phyloP scores from a whole-genome alignment of 2,329 filamentous ascomycete genomes.

The Ceratocystis ficicola region DNA sequence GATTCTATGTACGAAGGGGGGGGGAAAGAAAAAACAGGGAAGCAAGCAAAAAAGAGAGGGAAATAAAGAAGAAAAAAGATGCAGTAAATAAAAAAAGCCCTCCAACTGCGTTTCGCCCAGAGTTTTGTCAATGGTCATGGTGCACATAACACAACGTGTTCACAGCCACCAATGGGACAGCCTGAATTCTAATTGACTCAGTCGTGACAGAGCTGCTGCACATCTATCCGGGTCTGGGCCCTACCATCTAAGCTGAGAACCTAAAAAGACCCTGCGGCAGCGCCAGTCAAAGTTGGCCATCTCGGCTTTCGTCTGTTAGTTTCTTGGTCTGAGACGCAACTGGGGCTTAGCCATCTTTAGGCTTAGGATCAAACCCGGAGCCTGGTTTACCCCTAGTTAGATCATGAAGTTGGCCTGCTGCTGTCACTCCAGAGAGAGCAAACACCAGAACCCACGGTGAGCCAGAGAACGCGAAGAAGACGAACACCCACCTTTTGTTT shows the following conservation, averaged over 20 bases:
- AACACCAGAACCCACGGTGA: background rate
- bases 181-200: background rate
- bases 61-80: background rate
- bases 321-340: background rate
- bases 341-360: background rate
- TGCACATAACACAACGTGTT: slow-evolving; percentile 5
- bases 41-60: background rate
- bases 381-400: too few species aligned
- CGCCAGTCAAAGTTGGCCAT: slow-evolving; percentile 6
- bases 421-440: background rate
- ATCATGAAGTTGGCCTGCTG: background rate
- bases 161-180: background rate
- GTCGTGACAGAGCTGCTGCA: background rate
- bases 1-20: background rate
- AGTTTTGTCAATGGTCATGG: background rate
- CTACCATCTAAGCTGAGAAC: background rate
- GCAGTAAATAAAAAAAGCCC: too few species aligned
- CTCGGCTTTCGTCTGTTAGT: background rate
- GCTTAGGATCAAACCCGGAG: background rate
- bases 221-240: background rate
- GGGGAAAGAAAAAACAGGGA: too few species aligned
- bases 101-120: background rate
- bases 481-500: background rate
- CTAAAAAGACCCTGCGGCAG: background rate
- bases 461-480: background rate